Evolutionary conservation across 2,329 filamentous ascomycete species (phyloP), one percentile per base, ranked within the genome.

Genomic region (Chalaropsis ovoidea): DNA sequence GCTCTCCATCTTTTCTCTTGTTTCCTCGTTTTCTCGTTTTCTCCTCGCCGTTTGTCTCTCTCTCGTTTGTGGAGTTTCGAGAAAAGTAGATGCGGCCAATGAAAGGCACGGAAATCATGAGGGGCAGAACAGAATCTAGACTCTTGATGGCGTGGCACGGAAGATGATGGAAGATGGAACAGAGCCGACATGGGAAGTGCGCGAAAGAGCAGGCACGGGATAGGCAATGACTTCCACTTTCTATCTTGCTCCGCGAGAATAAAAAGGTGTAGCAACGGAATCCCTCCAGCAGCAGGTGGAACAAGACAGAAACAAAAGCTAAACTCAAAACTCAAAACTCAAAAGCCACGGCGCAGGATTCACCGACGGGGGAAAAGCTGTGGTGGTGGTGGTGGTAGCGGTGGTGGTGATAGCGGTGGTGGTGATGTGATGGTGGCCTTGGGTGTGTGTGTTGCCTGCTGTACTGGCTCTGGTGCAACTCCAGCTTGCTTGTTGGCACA

Each of bases 51-150:
- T 22, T 63, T 45, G n/a, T 22, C 35, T 41, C 6, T 13, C 15
- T 47, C 19, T 52, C 47, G 27, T 56, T 35, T 31, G 52, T 39
- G 52, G 52, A n/a, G 52, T 35, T 35, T 56, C 27, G 27, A 58
- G 54, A 58, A 39, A 58, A 58, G 54, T n/a, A 58, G 24, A 58
- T 39, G 27, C 54, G 54, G 54, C 54, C 54, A 58, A 58, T 39
- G 13, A 58, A 22, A 58, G 54, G 24, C 54, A 39, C 7, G 17
- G 24, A 39, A n/a, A 47, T 47, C 15, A 47, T n/a, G 43, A 47
- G 43, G 43, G 43, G 43, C 27, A 58, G 54, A 58, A 15, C 54
- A 35, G 3, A 39, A 58, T 58, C 54, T 58, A 58, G 54, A 58
- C 54, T 39, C 27, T 39, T 39, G n/a, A 58, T 35, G 54, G 54